Evolutionary conservation across 2,329 filamentous ascomycete species (phyloP).

Genomic region (Microdochium trichocladiopsis): DNA sequence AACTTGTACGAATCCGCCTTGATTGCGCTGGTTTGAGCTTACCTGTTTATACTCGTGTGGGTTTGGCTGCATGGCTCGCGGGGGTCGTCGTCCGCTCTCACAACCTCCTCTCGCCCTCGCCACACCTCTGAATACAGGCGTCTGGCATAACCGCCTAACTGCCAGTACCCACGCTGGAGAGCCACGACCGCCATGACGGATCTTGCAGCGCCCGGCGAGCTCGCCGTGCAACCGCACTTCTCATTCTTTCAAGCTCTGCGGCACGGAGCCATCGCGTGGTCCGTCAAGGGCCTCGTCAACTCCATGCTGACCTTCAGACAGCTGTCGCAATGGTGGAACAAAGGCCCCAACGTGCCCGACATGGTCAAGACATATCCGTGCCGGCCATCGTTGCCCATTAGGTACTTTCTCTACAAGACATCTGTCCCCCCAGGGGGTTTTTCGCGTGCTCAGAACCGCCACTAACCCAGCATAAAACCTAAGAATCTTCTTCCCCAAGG

Average conservation of each 20-base stretch:
- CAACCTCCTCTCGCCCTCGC: no score
- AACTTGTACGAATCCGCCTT: no score
- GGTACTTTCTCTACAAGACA: conserved; percentile 11
- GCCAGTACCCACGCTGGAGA: no score
- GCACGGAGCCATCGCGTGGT: not conserved
- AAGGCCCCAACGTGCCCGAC: conserved; percentile 16
- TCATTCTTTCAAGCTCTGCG: not conserved
- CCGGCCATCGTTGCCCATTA: conserved; percentile 22
- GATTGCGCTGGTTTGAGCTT: no score
- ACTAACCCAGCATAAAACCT: no score
- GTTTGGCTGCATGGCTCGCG: no score
- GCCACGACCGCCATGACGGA: not conserved
- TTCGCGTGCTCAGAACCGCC: no score
- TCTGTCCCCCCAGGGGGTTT: not conserved
- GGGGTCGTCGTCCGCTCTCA: no score
- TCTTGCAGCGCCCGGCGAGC: not conserved
- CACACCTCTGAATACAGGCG: no score
- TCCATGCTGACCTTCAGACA: conserved; percentile 13
- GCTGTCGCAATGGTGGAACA: conserved; percentile 19
- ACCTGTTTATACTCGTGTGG: no score
- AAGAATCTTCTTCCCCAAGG: conserved; percentile 26
- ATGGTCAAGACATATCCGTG: conserved; percentile 26
- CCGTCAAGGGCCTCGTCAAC: conserved; percentile 9
- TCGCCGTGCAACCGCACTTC: not conserved
- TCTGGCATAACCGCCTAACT: no score